A percentile compares a stretch with the other conserved stretches of the same genome.
phyloP scores from a whole-genome alignment of 768 basidiomycete genomes.

The Gymnopilus junonius region DNA sequence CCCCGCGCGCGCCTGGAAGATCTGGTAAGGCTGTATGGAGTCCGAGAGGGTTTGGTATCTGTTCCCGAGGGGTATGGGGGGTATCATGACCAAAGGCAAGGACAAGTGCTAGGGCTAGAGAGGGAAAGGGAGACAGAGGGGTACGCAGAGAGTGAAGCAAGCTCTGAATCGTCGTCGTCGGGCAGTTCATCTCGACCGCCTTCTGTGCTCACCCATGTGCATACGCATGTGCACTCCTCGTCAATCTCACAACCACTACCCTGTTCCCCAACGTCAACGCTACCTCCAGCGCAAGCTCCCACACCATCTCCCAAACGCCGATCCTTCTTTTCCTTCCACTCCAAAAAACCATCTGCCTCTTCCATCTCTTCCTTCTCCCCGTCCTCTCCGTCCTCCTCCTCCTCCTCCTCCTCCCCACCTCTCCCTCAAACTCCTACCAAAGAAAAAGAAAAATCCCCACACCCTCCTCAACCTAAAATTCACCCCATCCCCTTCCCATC shows the following conservation, averaged over 20 bases:
- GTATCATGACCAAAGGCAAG: no score
- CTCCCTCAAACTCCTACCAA: conserved; percentile 16
- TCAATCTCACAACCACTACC: neutral
- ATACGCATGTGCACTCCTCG: no score
- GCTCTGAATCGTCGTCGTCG: no score
- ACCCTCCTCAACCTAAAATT: conserved; percentile 8
- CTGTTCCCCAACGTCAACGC: neutral
- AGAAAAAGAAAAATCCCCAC: conserved; percentile 8
- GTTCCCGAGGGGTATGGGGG: conserved; percentile 19
- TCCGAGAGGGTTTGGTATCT: conserved; percentile 44
- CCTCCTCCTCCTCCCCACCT: conserved; percentile 12
- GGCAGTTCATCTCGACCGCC: no score
- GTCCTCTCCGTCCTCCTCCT: conserved; percentile 19
- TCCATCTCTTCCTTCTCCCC: conserved; percentile 1
- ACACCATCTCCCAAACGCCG: conserved; percentile 5
- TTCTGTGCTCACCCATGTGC: no score
- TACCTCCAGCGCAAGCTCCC: neutral
- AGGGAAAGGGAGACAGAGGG: no score
- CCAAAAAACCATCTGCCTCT: neutral
- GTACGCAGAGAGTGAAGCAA: no score
- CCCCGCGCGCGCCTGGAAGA: conserved; percentile 78
- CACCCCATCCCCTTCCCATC: conserved; percentile 43
- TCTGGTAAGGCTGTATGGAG: conserved; percentile 54
- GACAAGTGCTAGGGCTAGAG: no score
- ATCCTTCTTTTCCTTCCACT: conserved; percentile 3